These are phyloP conservation scores for Sarcodon aspratus DNA, from an alignment of 768 basidiomycete genomes.

Conservation along the genomic window DNA sequence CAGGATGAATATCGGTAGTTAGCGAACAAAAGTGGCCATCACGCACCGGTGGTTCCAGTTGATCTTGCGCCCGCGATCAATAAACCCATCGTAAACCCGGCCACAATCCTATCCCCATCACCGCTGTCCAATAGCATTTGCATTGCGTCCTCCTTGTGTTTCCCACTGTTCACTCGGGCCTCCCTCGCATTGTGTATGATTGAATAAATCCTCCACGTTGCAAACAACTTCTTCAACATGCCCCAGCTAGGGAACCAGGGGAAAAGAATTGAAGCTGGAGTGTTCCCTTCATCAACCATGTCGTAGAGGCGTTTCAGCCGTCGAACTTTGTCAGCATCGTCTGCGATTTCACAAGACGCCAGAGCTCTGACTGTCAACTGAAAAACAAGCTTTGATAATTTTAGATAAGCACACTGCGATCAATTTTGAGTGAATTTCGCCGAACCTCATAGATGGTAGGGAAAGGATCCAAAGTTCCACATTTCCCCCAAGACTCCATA, in stretches of 20 bases:
- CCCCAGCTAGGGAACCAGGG: conserved; percentile 72
- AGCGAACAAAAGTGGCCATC: not conserved
- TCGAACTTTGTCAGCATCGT: conserved; percentile 47
- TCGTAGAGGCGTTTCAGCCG: conserved; percentile 60
- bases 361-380: conserved; percentile 63
- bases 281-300: conserved; percentile 56
- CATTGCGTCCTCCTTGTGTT: conserved; percentile 51
- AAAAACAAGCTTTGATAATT: conserved; percentile 38
- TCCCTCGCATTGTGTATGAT: conserved; percentile 50
- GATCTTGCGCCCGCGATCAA: conserved; percentile 74
- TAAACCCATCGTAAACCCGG: conserved; percentile 76
- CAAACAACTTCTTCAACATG: conserved; percentile 57
- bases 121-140: conserved; percentile 64
- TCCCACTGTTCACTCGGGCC: conserved; percentile 43
- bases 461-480: conserved; percentile 63
- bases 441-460: conserved; percentile 56
- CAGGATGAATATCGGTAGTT: conserved; percentile 2
- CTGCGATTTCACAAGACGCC: conserved; percentile 57
- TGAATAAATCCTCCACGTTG: conserved; percentile 68
- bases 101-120: conserved; percentile 56
- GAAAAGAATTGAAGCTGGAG: conserved; percentile 58
- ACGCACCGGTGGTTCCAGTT: conserved; percentile 58
- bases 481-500: conserved; percentile 55
- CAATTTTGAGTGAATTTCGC: not conserved
- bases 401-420: not conserved